Evolutionary conservation across 1,284 basidiomycete species (phyloP).

Genomic region (Neonothopanus nambi): DNA sequence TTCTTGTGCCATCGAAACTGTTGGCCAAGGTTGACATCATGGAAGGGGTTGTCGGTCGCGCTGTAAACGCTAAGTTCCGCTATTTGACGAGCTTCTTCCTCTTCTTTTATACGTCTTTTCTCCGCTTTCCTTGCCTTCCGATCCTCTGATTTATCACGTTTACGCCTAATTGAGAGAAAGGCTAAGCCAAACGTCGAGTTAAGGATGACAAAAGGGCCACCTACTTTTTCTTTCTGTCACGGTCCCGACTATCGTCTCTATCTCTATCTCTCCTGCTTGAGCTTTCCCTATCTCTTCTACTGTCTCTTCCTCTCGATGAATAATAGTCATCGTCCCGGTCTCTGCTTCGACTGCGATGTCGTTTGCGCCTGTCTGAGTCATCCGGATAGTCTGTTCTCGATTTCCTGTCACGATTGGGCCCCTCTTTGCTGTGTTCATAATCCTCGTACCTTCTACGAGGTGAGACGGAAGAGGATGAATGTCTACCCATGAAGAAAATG

Average conservation of each 20-base stretch:
- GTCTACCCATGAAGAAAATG: conserved; percentile 27
- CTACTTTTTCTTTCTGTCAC: conserved; percentile 62
- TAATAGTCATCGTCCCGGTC: conserved; percentile 34
- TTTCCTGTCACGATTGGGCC: conserved; percentile 29
- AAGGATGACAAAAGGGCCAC: conserved; percentile 22
- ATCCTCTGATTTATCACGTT: conserved; percentile 80
- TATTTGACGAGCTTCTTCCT: conserved; percentile 84
- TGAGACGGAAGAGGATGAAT: conserved; percentile 50
- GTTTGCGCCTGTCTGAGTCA: conserved; percentile 32
- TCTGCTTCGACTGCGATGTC: conserved; percentile 42
- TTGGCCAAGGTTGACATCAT: conserved; percentile 93
- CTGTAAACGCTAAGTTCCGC: conserved; percentile 93
- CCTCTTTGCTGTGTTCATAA: conserved; percentile 27
- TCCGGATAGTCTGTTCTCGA: conserved; percentile 34
- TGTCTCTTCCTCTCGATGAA: conserved; percentile 34
- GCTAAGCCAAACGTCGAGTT: conserved; percentile 8
- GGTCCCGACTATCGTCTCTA: conserved; percentile 41
- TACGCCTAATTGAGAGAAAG: conserved; percentile 50
- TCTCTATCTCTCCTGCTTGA: conserved; percentile 13
- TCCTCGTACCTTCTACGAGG: conserved; percentile 44
- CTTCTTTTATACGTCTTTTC: conserved; percentile 78
- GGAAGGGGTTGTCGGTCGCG: conserved; percentile 94
- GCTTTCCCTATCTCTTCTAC: conserved; percentile 37
- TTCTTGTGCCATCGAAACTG: conserved; percentile 99
- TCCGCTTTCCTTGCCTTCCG: conserved; percentile 78